Conservation (phyloP, 1,284 basidiomycete species). For the Neolentinus lepideus region DNA sequence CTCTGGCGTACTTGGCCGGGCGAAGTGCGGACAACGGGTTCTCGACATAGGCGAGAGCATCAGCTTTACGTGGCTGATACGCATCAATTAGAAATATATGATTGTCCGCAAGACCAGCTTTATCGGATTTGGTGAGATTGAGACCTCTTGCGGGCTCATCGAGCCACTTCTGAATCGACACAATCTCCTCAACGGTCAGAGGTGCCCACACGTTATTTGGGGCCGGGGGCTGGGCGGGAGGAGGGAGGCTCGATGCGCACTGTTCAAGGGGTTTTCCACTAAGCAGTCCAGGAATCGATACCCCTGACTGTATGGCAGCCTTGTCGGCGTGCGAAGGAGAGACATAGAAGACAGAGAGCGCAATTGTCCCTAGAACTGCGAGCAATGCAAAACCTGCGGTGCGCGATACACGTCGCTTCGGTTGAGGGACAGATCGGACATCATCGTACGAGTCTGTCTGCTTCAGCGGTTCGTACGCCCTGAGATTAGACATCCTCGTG, state of each 20-base stretch:
- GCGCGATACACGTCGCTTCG: not conserved
- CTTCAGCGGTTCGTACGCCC: not conserved
- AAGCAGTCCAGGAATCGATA: not conserved
- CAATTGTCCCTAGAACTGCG: not conserved
- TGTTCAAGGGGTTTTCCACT: slow-evolving; percentile 15
- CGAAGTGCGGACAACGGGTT: slow-evolving; percentile 17
- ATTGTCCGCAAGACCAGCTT: slow-evolving; percentile 35
- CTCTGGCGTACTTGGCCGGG: slow-evolving; percentile 34
- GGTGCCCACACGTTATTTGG: slow-evolving; percentile 41
- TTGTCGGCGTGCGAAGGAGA: not conserved
- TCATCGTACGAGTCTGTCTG: not conserved
- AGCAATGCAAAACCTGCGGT: not conserved
- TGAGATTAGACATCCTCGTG: not conserved
- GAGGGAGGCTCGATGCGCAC: slow-evolving; percentile 27
- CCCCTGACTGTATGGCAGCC: not conserved
- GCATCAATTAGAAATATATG: slow-evolving; percentile 41
- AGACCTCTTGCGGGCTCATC: slow-evolving; percentile 31
- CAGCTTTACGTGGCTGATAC: slow-evolving; percentile 40
- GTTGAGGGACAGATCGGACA: not conserved
- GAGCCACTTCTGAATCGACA: slow-evolving; percentile 40
- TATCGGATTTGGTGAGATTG: slow-evolving; percentile 35
- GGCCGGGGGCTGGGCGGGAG: slow-evolving; percentile 30
- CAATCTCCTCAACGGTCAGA: slow-evolving; percentile 36
- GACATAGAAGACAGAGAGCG: not conserved
- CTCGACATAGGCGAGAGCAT: slow-evolving; percentile 40